A percentile compares a stretch with the other conserved stretches of the same genome.
Evolutionary conservation across 2,329 filamentous ascomycete species (phyloP).

Genomic region (Fusarium sterilihyphosum): DNA sequence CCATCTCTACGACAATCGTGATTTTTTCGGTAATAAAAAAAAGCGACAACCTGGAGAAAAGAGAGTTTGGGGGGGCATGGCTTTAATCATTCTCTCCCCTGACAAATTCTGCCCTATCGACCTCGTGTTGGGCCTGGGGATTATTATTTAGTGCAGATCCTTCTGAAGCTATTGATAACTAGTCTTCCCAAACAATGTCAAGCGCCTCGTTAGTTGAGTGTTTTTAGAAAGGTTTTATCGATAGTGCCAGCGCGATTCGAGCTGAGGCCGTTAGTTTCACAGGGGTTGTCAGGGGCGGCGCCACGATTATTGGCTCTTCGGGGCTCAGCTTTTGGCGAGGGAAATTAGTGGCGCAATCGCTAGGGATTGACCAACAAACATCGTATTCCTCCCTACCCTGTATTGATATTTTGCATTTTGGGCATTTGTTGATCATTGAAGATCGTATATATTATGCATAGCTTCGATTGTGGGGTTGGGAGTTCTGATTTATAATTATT

Average conservation of each 20-base stretch:
- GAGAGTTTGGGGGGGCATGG: background rate
- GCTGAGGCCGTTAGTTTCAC: background rate
- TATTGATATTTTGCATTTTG: background rate
- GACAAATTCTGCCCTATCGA: background rate
- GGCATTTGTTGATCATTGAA: too few species aligned
- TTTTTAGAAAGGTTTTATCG: background rate
- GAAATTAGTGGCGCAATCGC: background rate
- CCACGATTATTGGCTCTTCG: background rate
- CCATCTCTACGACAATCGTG: background rate
- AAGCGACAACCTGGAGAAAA: background rate
- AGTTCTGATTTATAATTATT: rapidly evolving
- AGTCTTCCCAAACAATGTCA: background rate
- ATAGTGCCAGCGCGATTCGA: background rate
- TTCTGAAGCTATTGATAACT: background rate
- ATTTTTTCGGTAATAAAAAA: background rate
- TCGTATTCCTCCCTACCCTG: background rate
- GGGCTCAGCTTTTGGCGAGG: background rate
- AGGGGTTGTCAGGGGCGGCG: background rate
- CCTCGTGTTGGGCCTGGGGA: background rate
- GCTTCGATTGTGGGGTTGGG: rapidly evolving
- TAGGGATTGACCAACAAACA: background rate
- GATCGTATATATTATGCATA: too few species aligned
- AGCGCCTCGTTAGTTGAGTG: background rate
- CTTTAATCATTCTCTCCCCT: background rate
- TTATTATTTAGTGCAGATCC: background rate